These are phyloP conservation scores for Litsea cubeba DNA, from an alignment of 164 flowering plant genomes.

Conservation along the genomic window DNA sequence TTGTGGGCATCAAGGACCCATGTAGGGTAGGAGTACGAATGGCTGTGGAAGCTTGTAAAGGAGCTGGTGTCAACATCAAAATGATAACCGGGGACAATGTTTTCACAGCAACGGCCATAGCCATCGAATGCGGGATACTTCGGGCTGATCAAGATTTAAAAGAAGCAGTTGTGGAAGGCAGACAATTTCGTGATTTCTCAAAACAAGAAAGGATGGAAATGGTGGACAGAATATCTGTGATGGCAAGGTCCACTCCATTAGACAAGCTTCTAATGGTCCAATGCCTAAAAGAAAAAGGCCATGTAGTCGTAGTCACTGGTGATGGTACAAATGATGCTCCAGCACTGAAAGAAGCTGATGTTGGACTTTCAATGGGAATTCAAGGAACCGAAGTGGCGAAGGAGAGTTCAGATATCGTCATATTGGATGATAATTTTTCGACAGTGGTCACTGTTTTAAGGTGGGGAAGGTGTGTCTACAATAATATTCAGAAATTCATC, in stretches of 20 bases:
- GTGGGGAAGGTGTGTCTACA: conserved; percentile 61
- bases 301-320: conserved; percentile 67
- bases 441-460: conserved; percentile 41
- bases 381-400: conserved; percentile 72
- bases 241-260: conserved; percentile 66
- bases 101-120: conserved; percentile 59
- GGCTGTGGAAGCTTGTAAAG: conserved; percentile 44
- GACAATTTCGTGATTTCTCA: conserved; percentile 37
- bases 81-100: conserved; percentile 69
- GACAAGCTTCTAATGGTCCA: conserved; percentile 67
- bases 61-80: conserved; percentile 50
- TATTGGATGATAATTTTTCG: conserved; percentile 56
- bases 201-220: conserved; percentile 38
- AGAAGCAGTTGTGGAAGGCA: conserved; percentile 48
- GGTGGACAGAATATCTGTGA: conserved; percentile 46
- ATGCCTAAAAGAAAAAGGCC: conserved; percentile 52
- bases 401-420: conserved; percentile 60
- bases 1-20: conserved; percentile 59
- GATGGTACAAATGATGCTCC: conserved; percentile 68
- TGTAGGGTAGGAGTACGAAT: conserved; percentile 46
- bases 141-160: conserved; percentile 10
- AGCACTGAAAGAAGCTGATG: conserved; percentile 51
- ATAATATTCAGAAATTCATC: conserved; percentile 64
- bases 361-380: conserved; percentile 65
- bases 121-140: conserved; percentile 55